Evolutionary conservation across 2,329 filamentous ascomycete genomes (phyloP), one percentile per base, ranked within the genome.

Genomic region (Bipolaris bicolor): DNA sequence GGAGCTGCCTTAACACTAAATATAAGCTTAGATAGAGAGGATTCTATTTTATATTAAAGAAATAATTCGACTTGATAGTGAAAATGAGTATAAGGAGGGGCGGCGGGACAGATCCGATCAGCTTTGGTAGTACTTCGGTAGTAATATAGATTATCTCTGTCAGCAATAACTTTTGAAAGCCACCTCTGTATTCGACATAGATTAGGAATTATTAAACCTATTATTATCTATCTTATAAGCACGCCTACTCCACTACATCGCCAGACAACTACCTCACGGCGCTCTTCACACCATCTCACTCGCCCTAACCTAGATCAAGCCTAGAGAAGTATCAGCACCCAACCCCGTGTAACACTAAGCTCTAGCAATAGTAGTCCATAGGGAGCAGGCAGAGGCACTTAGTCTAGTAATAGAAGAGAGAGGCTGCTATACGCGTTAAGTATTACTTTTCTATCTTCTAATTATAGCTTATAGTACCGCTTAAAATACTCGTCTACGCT

Each of bases 1-100:
- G 2, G 40, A 61, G 13, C 51, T 62, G 2, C 50, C 55, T 52
- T 15, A 64, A 40, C 50, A 36, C n/a, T 31, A 54, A 29, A 62
- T 64, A 2, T 43, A 62, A 31, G 34, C 37, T n/a, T 62, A 20
- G 62, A 60, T 62, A 49, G 50, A 64, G 43, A 22, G 62, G 10
- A 62, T 64, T 33, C 52, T 52, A 49, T 22, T 55, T 9, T 29
- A 61, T 31, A 56, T 65, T 18, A n/a, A 61, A 20, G 49, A 60
- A 55, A 65, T 65, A 26, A 55, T 62, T 40, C 18, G 56, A 22
- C 51, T 59, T 24, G 34, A 58, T 16, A 48, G 57, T 33, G 50
- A 55, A 11, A 61, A 63, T 37, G 48, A 63, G 55, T 65, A 65
- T 44, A 51, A 59, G 18, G 60, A 62, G 36, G 57, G 58, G 16